A percentile compares a stretch with the other conserved stretches of the same genome.
These are phyloP conservation scores for Rhynchospora pubera DNA, from an alignment of 176 grass and related monocot genomes.

Conservation along the genomic window DNA sequence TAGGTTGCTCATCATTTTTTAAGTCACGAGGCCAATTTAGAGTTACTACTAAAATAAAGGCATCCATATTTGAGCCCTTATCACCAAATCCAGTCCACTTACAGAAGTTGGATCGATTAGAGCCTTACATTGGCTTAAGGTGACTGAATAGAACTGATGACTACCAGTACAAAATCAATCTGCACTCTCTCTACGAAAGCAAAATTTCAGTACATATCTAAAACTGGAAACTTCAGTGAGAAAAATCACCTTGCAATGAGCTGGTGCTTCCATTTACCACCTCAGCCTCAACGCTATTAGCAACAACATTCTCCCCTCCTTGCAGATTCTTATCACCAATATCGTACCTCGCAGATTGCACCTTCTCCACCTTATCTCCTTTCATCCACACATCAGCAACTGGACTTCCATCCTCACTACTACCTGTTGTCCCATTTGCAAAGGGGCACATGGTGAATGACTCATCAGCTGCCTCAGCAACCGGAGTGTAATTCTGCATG, in stretches of 20 bases:
- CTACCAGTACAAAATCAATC: not conserved
- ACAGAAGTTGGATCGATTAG: not conserved
- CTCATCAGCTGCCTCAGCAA: slow-evolving; percentile 69
- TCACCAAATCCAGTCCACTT: not conserved
- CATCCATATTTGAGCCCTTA: not conserved
- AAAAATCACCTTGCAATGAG: not conserved
- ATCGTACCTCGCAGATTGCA: slow-evolving; percentile 20
- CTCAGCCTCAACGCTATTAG: not conserved
- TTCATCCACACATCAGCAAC: slow-evolving; percentile 32
- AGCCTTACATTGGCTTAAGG: not conserved
- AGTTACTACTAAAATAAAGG: not conserved
- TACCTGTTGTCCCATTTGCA: slow-evolving; percentile 36
- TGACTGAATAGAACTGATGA: not conserved
- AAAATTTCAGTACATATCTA: not conserved
- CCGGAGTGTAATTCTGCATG: slow-evolving; percentile 54
- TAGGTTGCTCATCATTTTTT: not conserved
- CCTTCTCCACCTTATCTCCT: slow-evolving; percentile 36
- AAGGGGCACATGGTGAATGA: slow-evolving; percentile 94
- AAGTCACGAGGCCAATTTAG: not conserved
- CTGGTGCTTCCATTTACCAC: not conserved
- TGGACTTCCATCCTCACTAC: slow-evolving; percentile 26
- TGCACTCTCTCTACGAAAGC: not conserved
- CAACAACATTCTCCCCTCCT: not conserved
- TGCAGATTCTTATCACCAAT: not conserved
- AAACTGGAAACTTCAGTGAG: not conserved